Evolutionary conservation across 1,139 yeast genomes (phyloP).

Genomic region (Yamadazyma blattariae): DNA sequence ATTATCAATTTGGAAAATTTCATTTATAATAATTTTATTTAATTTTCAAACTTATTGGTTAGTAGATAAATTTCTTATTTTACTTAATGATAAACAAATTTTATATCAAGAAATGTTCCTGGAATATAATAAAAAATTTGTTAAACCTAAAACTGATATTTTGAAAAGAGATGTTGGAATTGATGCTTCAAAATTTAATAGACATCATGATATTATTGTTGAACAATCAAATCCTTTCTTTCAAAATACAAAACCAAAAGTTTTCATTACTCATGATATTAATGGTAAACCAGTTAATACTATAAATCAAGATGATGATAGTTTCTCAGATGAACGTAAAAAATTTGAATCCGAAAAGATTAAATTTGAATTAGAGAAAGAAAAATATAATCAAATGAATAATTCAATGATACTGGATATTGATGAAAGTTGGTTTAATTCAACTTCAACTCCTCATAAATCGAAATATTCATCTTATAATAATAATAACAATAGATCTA

Average conservation of each 20-base stretch:
- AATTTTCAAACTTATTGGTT: conserved; percentile 39
- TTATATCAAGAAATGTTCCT: conserved; percentile 59
- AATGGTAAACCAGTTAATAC: conserved; percentile 30
- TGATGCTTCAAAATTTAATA: conserved; percentile 54
- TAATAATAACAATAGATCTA: not conserved
- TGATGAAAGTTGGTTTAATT: conserved; percentile 8
- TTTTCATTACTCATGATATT: conserved; percentile 46
- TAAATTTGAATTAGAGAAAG: conserved; percentile 14
- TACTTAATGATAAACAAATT: conserved; percentile 58
- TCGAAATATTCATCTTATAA: conserved; percentile 2
- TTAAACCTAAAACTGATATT: conserved; percentile 57
- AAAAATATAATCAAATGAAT: conserved; percentile 11
- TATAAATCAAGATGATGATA: conserved; percentile 13
- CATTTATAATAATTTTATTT: conserved; percentile 32
- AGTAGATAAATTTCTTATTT: conserved; percentile 44
- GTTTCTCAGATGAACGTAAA: conserved; percentile 11
- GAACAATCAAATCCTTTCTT: conserved; percentile 21
- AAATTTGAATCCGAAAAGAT: conserved; percentile 14
- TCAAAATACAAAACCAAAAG: conserved; percentile 33
- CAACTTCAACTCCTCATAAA: conserved; percentile 8
- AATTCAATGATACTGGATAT: conserved; percentile 8
- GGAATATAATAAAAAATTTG: conserved; percentile 64
- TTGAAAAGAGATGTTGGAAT: conserved; percentile 60
- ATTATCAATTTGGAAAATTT: conserved; percentile 36
- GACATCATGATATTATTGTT: conserved; percentile 19